Conservation (phyloP, 2,329 filamentous ascomycete species). For the Paraphoma sp. region DNA sequence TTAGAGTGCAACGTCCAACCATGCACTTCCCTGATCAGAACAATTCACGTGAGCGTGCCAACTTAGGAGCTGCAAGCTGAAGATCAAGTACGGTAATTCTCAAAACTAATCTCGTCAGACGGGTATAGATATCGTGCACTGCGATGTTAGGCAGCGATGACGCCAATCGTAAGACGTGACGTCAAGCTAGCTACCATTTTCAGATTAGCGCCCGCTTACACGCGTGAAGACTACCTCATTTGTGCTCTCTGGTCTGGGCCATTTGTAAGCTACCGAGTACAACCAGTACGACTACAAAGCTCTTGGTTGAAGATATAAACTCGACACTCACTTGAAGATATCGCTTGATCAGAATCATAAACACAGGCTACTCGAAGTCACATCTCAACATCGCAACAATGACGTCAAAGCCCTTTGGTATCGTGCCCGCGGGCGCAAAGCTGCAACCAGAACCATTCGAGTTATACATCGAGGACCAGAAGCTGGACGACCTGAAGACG, state of each 20-base stretch:
- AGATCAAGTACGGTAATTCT: too few relatives aligned
- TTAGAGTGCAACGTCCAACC: too few relatives aligned
- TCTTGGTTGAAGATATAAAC: not conserved
- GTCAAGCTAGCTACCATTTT: not conserved
- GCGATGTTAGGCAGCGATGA: not conserved
- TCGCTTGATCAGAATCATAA: not conserved
- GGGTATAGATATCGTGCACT: too few relatives aligned
- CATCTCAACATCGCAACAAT: constrained; percentile 4
- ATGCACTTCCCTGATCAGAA: too few relatives aligned
- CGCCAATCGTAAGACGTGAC: not conserved
- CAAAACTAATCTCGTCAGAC: too few relatives aligned
- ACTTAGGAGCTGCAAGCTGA: too few relatives aligned
- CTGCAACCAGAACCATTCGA: constrained; percentile 31
- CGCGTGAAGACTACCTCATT: constrained; percentile 1
- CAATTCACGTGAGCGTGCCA: too few relatives aligned
- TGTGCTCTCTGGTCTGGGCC: not conserved
- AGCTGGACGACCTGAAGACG: constrained; percentile 38
- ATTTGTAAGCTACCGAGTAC: constrained; percentile 2
- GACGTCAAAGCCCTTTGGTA: constrained; percentile 26
- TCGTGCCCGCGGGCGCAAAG: constrained; percentile 17
- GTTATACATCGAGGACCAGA: constrained; percentile 32
- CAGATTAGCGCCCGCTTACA: not conserved
- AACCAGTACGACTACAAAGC: not conserved
- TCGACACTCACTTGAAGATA: not conserved
- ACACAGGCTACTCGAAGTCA: not conserved